Percentiles rank a stretch among this genome's conserved stretches.
Conservation (phyloP, 2,329 filamentous ascomycete species). For the Diaporthe caulivora region DNA sequence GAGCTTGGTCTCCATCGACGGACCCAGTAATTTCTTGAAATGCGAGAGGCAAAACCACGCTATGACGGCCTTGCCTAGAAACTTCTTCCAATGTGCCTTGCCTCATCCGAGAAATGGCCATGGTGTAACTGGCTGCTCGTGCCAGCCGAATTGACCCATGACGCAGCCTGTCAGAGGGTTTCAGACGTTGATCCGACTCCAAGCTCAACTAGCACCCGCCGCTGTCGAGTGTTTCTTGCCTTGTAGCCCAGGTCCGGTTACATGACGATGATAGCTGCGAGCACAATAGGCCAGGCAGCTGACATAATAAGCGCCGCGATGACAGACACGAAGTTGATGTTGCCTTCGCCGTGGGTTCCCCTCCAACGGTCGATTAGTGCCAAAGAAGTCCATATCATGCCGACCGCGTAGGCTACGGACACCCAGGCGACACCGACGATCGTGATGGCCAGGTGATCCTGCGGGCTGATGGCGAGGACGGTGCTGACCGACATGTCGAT, state of each 20-base stretch:
- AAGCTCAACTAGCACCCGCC: background rate
- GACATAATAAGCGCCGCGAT: slow-evolving; percentile 42
- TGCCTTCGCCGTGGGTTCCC: slow-evolving; percentile 42
- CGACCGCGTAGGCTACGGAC: slow-evolving; percentile 41
- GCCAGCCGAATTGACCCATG: background rate
- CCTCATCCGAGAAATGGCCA: too few species aligned
- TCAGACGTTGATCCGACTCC: background rate
- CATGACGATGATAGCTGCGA: slow-evolving; percentile 35
- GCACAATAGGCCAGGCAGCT: slow-evolving; percentile 43
- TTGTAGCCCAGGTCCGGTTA: background rate
- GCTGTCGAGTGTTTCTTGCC: background rate
- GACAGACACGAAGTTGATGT: slow-evolving; percentile 40
- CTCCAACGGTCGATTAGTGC: slow-evolving; percentile 46
- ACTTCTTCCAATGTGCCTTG: background rate
- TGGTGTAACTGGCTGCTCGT: background rate
- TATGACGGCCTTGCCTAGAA: background rate
- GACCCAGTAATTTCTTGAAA: too few species aligned
- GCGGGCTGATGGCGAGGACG: slow-evolving; percentile 27
- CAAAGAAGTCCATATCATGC: slow-evolving; percentile 44
- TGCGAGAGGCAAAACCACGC: background rate
- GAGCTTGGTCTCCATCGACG: background rate
- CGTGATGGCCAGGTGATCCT: slow-evolving; percentile 39
- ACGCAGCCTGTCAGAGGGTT: background rate
- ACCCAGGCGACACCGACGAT: slow-evolving; percentile 43
- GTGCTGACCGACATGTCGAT: slow-evolving; percentile 19